Base-by-base conservation (phyloP, 2,329 filamentous ascomycete genomes). In the Chaetomiaceae sp. region DNA sequence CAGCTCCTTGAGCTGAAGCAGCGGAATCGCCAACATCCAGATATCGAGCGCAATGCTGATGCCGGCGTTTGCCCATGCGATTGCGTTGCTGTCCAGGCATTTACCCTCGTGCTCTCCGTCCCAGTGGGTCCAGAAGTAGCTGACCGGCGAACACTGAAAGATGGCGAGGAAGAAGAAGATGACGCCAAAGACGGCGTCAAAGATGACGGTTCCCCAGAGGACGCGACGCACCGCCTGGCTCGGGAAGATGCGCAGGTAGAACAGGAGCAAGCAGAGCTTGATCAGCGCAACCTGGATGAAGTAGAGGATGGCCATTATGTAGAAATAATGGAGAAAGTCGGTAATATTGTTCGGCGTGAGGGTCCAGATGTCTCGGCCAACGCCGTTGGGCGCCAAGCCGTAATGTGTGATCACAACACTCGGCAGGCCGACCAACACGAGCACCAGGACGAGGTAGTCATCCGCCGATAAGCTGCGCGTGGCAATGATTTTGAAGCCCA, bases 61-160 rank as follows among this genome's bases (percentile, higher is more conserved):
- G 11, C 58, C 66, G 0, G 75, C 74, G 35, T 73, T 70, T 32
- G 69, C 63, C 68, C 71, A 77, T 0, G 63, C 68, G 4, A 76
- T 64, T 1, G 60, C 60, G 44, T 72, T 74, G 43, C 71, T 60
- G 40, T 74, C 61, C 14, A 72, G 54, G 47, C 77, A 81, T 1
- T 45, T 61, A 0, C 76, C 76, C 0, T 58, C 12, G 27, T 69
- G 64, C 41, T 69, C 62, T 1, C 65, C 64, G 37, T 73, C 68
- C 72, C 74, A 79, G 6, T 62, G 61, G 0, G 60, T 62, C 76
- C 76, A 81, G 75, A 75, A 81, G 49, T 67, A 73, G 17, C 56
- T 60, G 15, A 79, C 62, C 0, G 76, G 76, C 2, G 55, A 57
- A 51, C 75, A 78, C 48, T 76, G 69, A 19, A 76, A 71, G 4